Conservation (phyloP, 2,329 filamentous ascomycete species). For the Fusarium praegraminearum region DNA sequence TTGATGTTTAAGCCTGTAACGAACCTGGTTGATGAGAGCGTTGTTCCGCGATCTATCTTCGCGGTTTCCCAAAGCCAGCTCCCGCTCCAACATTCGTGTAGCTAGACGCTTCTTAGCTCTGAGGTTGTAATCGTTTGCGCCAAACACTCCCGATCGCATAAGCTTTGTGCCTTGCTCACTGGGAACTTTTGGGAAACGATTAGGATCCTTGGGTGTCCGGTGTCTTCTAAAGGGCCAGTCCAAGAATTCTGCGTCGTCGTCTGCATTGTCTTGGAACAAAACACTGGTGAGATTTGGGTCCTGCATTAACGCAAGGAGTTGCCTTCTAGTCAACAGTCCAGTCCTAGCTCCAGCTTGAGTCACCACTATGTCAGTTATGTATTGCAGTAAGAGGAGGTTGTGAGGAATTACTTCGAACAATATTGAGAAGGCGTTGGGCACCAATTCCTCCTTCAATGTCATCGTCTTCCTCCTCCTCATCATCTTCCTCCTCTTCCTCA, state of each 20-base stretch:
- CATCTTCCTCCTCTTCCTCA: constrained; percentile 43
- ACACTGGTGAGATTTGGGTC: constrained; percentile 54
- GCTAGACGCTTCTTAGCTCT: constrained; percentile 71
- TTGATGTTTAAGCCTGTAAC: constrained; percentile 17
- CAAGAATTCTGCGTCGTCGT: constrained; percentile 52
- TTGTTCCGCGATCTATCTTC: constrained; percentile 71
- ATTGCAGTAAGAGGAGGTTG: background rate
- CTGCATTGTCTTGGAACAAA: constrained; percentile 54
- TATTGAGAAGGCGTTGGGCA: constrained; percentile 49
- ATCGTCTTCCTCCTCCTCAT: constrained; percentile 40
- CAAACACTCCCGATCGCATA: constrained; percentile 87
- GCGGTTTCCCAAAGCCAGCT: constrained; percentile 77
- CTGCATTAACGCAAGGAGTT: constrained; percentile 57
- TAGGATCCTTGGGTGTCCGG: constrained; percentile 58
- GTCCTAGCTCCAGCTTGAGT: constrained; percentile 44
- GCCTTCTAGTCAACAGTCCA: constrained; percentile 52
- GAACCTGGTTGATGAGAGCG: constrained; percentile 75
- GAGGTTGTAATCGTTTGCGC: constrained; percentile 69
- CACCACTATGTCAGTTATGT: constrained; percentile 20
- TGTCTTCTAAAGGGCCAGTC: constrained; percentile 61
- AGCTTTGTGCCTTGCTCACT: constrained; percentile 80
- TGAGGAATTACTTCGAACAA: constrained; percentile 49
- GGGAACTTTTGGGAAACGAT: constrained; percentile 84
- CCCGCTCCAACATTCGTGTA: constrained; percentile 80
- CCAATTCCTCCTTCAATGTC: constrained; percentile 46